These are phyloP conservation scores for Calophaca sinica DNA, from an alignment of 306 rosid genomes.

Conservation along the genomic window DNA sequence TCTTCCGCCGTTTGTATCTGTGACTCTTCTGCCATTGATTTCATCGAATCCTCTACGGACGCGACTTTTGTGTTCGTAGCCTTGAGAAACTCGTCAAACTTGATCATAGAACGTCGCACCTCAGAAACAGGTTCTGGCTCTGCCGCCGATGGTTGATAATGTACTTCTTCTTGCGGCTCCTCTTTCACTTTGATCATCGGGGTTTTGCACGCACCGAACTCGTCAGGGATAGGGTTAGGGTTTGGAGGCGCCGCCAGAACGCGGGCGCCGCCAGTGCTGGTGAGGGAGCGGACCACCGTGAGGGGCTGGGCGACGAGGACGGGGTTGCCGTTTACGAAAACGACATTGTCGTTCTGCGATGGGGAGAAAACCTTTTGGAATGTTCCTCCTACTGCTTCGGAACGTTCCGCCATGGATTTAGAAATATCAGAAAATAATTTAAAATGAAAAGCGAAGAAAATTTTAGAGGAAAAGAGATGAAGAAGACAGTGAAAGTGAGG, in stretches of 20 bases:
- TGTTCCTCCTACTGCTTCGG: background rate
- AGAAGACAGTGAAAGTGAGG: background rate
- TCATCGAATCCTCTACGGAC: conserved; percentile 45
- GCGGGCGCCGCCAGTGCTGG: conserved; percentile 68
- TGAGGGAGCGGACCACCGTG: conserved; percentile 51
- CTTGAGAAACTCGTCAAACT: conserved; percentile 42
- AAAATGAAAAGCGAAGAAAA: background rate
- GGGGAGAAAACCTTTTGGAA: conserved; percentile 20
- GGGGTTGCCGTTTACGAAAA: conserved; percentile 28
- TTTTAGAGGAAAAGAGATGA: background rate
- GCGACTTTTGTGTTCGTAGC: conserved; percentile 45
- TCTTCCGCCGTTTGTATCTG: background rate
- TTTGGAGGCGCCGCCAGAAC: conserved; percentile 42
- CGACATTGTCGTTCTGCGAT: conserved; percentile 34
- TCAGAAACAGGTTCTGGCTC: background rate
- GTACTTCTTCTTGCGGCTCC: conserved; percentile 1
- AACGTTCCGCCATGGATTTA: conserved; percentile 39
- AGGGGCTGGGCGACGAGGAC: conserved; percentile 26
- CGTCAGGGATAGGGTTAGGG: background rate
- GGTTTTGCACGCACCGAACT: background rate
- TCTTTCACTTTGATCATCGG: conserved; percentile 16
- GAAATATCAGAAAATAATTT: background rate
- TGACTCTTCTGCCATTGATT: conserved; percentile 12
- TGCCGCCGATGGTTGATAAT: background rate
- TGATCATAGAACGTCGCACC: background rate